phyloP scores from a whole-genome alignment of 1,284 basidiomycete species.

The Vanrija sp. region DNA sequence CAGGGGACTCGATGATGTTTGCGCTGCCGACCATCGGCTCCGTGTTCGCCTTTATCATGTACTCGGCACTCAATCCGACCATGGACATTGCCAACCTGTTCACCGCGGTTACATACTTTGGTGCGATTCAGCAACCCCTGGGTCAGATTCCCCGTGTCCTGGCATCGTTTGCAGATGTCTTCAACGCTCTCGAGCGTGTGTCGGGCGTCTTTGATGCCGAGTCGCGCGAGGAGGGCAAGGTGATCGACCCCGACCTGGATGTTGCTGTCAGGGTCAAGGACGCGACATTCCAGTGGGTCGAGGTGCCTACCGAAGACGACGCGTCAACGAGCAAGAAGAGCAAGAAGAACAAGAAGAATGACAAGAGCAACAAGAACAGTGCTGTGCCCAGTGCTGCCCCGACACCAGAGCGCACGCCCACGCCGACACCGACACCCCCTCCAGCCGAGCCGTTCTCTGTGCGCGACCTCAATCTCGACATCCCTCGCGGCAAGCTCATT shows the following conservation, averaged over 20 bases:
- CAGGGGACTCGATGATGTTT: neutral
- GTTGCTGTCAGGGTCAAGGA: constrained; percentile 55
- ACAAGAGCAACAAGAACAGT: neutral
- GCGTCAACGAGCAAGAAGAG: neutral
- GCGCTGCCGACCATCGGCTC: constrained; percentile 43
- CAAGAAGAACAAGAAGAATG: neutral
- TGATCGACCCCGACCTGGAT: constrained; percentile 53
- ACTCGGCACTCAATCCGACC: constrained; percentile 59
- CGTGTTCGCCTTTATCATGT: constrained; percentile 63
- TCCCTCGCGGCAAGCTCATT: constrained; percentile 59
- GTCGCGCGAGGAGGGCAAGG: constrained; percentile 50
- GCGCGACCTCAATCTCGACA: constrained; percentile 54
- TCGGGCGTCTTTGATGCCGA: constrained; percentile 39
- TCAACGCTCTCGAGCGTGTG: neutral
- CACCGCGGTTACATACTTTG: constrained; percentile 70
- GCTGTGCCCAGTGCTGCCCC: neutral
- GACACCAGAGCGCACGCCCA: neutral
- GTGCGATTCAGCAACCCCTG: constrained; percentile 41
- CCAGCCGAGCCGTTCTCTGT: constrained; percentile 53
- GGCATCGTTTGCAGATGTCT: neutral
- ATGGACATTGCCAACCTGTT: constrained; percentile 70
- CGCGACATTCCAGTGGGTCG: constrained; percentile 61
- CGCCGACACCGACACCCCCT: neutral
- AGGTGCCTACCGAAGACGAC: neutral
- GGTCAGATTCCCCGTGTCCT: neutral